These are phyloP conservation scores for Nakaseomyces glabratus DNA, from an alignment of 1,139 yeast genomes.

Conservation along the genomic window DNA sequence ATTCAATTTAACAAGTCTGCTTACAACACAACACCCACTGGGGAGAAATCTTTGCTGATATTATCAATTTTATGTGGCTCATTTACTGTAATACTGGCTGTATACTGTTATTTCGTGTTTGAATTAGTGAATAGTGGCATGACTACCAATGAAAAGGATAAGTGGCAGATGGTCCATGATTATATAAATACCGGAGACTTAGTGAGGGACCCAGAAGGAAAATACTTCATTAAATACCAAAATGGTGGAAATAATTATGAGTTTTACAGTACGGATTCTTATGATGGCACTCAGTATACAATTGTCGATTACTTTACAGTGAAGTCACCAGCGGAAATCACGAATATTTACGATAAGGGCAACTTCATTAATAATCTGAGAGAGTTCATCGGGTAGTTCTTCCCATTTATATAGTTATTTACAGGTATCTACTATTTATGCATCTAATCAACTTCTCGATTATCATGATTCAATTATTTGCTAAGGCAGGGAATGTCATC, in stretches of 20 bases:
- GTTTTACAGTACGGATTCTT: conserved; percentile 28
- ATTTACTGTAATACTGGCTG: conserved; percentile 44
- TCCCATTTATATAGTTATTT: too few species aligned
- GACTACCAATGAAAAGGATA: conserved; percentile 81
- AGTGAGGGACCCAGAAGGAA: conserved; percentile 13
- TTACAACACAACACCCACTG: conserved; percentile 3
- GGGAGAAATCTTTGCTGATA: conserved; percentile 17
- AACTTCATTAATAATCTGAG: conserved; percentile 17
- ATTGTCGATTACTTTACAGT: conserved; percentile 14
- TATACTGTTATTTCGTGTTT: conserved; percentile 56
- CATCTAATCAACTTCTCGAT: too few species aligned
- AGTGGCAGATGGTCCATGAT: conserved; percentile 71
- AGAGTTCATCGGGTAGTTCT: conserved; percentile 8
- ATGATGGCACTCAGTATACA: conserved; percentile 19
- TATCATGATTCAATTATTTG: too few species aligned
- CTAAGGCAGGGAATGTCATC: too few species aligned
- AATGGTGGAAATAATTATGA: conserved; percentile 8
- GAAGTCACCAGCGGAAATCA: conserved; percentile 14
- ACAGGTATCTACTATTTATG: too few species aligned
- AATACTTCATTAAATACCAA: conserved; percentile 14
- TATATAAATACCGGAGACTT: conserved; percentile 44
- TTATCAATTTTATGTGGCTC: conserved; percentile 39
- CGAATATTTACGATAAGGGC: conserved; percentile 24
- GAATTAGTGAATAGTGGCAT: conserved; percentile 64
- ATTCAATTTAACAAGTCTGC: conserved; percentile 8